These are phyloP conservation scores for Knoxia roxburghii DNA, from an alignment of 257 asterid genomes.

Conservation along the genomic window DNA sequence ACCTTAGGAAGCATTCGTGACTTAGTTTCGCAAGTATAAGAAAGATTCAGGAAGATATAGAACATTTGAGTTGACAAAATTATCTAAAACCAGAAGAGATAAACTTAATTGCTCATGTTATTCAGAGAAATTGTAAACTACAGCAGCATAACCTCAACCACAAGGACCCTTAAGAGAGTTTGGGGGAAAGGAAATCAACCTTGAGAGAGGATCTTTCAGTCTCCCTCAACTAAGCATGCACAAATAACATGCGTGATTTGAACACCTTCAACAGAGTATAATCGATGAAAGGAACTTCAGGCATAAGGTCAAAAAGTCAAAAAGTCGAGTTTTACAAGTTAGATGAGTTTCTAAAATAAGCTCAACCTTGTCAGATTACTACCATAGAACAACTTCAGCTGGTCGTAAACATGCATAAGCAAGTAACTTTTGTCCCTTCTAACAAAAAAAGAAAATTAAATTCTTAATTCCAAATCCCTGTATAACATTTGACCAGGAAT, in stretches of 20 bases:
- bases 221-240: neutral
- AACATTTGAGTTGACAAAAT: neutral
- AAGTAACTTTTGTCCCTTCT: neutral
- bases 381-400: neutral
- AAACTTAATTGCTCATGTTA: neutral
- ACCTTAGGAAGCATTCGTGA: conserved; percentile 42
- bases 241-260: neutral
- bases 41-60: neutral
- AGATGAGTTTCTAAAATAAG: neutral
- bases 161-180: neutral
- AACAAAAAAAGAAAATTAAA: neutral
- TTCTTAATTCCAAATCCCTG: neutral
- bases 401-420: neutral
- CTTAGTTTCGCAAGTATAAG: neutral
- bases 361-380: neutral
- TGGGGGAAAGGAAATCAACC: neutral
- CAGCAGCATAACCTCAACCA: neutral
- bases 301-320: neutral
- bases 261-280: neutral
- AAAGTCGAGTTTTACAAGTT: neutral
- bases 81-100: neutral
- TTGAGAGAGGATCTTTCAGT: neutral
- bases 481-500: neutral
- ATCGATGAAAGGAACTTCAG: neutral
- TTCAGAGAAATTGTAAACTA: neutral